Conservation (phyloP, 106 monocot species). For the Iris macrosiphon region DNA sequence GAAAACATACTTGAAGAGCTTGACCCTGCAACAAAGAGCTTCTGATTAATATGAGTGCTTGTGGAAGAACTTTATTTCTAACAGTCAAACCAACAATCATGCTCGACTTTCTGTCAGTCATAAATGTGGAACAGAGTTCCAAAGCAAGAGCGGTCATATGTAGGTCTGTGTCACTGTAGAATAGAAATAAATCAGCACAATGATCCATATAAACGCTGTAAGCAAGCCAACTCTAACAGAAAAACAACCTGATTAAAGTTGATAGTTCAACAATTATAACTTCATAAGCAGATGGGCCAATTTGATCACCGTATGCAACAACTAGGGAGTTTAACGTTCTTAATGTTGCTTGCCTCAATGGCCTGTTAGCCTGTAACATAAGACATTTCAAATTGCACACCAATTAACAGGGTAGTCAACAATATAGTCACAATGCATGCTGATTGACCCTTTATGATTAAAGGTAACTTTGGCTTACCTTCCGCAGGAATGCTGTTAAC, state of each 20-base stretch:
- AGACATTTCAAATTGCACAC: too few species aligned
- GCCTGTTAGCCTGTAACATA: slow-evolving; percentile 88
- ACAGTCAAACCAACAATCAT: slow-evolving; percentile 67
- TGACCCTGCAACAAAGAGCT: slow-evolving; percentile 98
- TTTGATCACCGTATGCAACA: slow-evolving; percentile 79
- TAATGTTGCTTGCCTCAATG: slow-evolving; percentile 89
- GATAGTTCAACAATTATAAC: slow-evolving; percentile 85
- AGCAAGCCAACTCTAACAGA: not conserved
- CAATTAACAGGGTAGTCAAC: too few species aligned
- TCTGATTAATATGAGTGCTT: slow-evolving; percentile 79
- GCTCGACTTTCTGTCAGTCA: slow-evolving; percentile 71
- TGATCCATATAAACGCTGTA: not conserved
- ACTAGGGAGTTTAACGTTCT: slow-evolving; percentile 82
- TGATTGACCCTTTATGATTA: not conserved
- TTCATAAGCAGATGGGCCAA: slow-evolving; percentile 83
- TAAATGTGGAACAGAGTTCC: slow-evolving; percentile 96
- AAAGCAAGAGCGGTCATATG: slow-evolving; percentile 98
- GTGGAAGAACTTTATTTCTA: slow-evolving; percentile 90
- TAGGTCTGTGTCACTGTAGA: slow-evolving; percentile 79
- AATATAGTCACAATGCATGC: too few species aligned
- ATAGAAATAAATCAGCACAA: not conserved
- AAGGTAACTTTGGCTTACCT: slow-evolving; percentile 33
- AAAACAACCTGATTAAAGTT: slow-evolving; percentile 76
- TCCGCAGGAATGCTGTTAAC: slow-evolving; percentile 85
- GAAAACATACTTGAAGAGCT: slow-evolving; percentile 82